Evolutionary conservation across 2,329 filamentous ascomycete species (phyloP), one percentile per base, ranked within the genome.

Genomic region (Scedosporium apiospermum): DNA sequence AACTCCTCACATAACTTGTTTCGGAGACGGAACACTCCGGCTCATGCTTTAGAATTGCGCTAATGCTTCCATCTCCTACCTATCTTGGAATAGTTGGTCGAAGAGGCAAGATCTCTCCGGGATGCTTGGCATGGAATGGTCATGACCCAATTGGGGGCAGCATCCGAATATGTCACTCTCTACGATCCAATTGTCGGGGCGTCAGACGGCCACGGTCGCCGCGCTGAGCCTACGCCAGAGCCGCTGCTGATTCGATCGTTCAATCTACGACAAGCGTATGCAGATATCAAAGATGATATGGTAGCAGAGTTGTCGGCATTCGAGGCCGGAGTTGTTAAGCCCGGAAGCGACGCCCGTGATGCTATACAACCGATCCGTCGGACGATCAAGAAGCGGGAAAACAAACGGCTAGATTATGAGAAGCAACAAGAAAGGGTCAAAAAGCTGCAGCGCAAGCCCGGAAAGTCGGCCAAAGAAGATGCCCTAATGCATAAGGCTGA

Each of bases 301-400:
- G 72, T 85, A 62, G 84, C 87, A 64, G 91, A 95, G 70, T 79
- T 95, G 63, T 79, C 77, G 63, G 80, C 85, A 67, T 89, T 96
- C 66, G 89, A 93, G 66, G 75, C 78, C 9, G 84, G 85, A 66
- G 82, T 95, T 65, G 83, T 93, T 61, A 80, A 80, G 63, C 89
- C 90, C 0, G 88, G 88, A 3, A 84, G 83, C 63, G 82, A 88
- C 61, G 88, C 88, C 6, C 88, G 85, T 68, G 84, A 88, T 61
- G 83, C 77, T 62, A 80, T 93, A 64, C 84, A 87, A 66, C 86
- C 88, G 2, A 80, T 95, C 71, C 87, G 89, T 69, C 95, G 92
- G 76, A 88, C 87, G 1, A 90, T 96, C 70, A 95, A 93, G 76
- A 92, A 91, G 73, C 80, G 91, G 57, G 90, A 95, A 71, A 89